These are phyloP conservation scores for Phytophthora cajani DNA, from an alignment of 352 stramenopile species.

Conservation along the genomic window DNA sequence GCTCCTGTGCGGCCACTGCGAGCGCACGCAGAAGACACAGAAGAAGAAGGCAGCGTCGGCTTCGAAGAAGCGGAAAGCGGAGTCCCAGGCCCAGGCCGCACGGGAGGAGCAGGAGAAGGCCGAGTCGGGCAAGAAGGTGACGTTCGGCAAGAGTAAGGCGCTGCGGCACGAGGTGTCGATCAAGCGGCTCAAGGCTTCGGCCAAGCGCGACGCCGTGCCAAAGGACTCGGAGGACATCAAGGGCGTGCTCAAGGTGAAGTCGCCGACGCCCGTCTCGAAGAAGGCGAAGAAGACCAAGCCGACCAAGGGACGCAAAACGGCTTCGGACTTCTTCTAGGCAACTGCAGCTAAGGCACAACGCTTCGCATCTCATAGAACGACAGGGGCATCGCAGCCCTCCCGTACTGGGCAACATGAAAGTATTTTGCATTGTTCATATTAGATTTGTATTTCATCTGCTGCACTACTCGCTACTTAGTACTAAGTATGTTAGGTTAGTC, in stretches of 20 bases:
- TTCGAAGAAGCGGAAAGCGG: constrained; percentile 76
- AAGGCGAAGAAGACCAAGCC: constrained; percentile 53
- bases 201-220: constrained; percentile 58
- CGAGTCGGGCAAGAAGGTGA: constrained; percentile 74
- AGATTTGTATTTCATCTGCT: too few relatives aligned
- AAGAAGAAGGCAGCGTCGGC: constrained; percentile 60
- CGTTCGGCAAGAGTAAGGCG: constrained; percentile 87
- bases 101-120: constrained; percentile 40
- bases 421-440: constrained; percentile 35
- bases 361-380: constrained; percentile 32
- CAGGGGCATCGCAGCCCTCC: constrained; percentile 19
- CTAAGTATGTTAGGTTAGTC: too few relatives aligned
- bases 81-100: constrained; percentile 37
- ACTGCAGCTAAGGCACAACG: constrained; percentile 2
- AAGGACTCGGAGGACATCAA: constrained; percentile 74
- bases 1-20: constrained; percentile 74
- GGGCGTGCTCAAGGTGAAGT: constrained; percentile 71
- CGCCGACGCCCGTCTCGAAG: constrained; percentile 29
- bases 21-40: constrained; percentile 60
- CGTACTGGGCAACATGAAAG: constrained; percentile 25
- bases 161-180: constrained; percentile 81
- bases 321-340: constrained; percentile 76
- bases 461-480: too few relatives aligned
- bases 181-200: constrained; percentile 83
- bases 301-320: constrained; percentile 62